Evolutionary conservation across 2,329 filamentous ascomycete genomes (phyloP), one percentile per base, ranked within the genome.

Genomic region (Cladobotryum mycophilum): DNA sequence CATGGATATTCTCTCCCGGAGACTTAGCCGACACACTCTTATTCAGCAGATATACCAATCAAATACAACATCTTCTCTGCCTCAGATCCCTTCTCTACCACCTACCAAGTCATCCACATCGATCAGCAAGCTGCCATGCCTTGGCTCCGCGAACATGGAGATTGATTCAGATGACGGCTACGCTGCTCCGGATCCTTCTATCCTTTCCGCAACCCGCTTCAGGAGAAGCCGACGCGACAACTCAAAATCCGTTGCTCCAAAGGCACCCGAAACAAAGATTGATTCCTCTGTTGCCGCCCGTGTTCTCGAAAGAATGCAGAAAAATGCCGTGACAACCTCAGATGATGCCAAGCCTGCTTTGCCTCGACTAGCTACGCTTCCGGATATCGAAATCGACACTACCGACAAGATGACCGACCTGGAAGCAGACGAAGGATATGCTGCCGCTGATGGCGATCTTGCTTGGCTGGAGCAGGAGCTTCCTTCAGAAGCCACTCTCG

Each of bases 391-490:
- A 15, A 49, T 46, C 15, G 51, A 49, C n/a, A 42, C 47, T 34
- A 40, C 36, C 15, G 41, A 47, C 12, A 25, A 43, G n/a, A 22
- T 25, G 20, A 42, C 38, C 14, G 51, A 50, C 34, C 47, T 63
- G 3, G 58, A 66, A 37, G 64, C 60, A 4, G 64, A 66, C 17
- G 64, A 65, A 43, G 61, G 61, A 35, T 63, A 58, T 41, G 59
- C 55, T 45, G 63, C 62, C 38, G 56, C 57, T 1, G 53, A 55
- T 1, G 61, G 62, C 9, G 59, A 64, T 36, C 55, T 60, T 30
- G 49, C 56, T 13, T 66, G 61, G 61, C 49, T 65, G 25, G 56
- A 58, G 34, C 51, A 55, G 18, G 49, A 56, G 20, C 20, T 49
- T 12, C 49, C 53, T 2, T 41, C 46, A 6, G 53, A 53, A 17